Conservation (phyloP, 1,284 basidiomycete species). For the Ustilago nuda region DNA sequence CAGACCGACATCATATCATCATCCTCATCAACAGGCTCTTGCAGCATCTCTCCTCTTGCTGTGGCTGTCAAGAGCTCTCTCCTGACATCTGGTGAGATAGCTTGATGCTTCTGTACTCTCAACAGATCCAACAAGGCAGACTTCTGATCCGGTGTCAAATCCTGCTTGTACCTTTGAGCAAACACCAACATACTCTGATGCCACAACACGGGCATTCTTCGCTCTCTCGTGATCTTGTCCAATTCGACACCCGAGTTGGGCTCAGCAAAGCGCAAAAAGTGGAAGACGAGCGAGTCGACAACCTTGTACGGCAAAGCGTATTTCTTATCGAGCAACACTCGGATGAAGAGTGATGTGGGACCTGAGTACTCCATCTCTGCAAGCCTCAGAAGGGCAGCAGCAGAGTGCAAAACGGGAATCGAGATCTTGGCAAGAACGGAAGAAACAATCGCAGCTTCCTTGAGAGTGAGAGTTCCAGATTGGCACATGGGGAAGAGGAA, state of each 20-base stretch:
- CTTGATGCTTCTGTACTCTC: conserved; percentile 84
- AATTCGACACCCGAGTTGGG: conserved; percentile 64
- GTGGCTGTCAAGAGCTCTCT: conserved; percentile 77
- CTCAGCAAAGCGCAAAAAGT: conserved; percentile 89
- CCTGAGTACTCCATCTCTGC: conserved; percentile 96
- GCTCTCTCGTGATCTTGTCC: conserved; percentile 54
- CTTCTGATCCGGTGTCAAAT: conserved; percentile 96
- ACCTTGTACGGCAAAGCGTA: conserved; percentile 98
- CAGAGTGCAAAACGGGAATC: conserved; percentile 94
- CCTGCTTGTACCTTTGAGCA: conserved; percentile 95
- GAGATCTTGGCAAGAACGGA: conserved; percentile 92
- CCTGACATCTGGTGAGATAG: conserved; percentile 90
- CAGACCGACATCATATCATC: conserved; percentile 60
- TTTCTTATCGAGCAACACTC: conserved; percentile 97
- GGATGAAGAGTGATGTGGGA: conserved; percentile 95
- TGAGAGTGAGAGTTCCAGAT: conserved; percentile 81
- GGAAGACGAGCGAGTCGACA: conserved; percentile 95
- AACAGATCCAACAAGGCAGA: conserved; percentile 95
- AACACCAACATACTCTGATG: conserved; percentile 97
- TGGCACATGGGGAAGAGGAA: conserved; percentile 95
- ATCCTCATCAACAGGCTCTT: conserved; percentile 63
- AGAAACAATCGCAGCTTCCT: conserved; percentile 94
- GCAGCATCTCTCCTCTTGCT: conserved; percentile 71
- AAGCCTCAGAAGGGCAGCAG: conserved; percentile 90
- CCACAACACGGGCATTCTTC: conserved; percentile 85